Percentiles rank a stretch among this genome's conserved stretches.
phyloP scores from a whole-genome alignment of 192 early-diverging fungal species.

The Rhizoclosmatium sp. region DNA sequence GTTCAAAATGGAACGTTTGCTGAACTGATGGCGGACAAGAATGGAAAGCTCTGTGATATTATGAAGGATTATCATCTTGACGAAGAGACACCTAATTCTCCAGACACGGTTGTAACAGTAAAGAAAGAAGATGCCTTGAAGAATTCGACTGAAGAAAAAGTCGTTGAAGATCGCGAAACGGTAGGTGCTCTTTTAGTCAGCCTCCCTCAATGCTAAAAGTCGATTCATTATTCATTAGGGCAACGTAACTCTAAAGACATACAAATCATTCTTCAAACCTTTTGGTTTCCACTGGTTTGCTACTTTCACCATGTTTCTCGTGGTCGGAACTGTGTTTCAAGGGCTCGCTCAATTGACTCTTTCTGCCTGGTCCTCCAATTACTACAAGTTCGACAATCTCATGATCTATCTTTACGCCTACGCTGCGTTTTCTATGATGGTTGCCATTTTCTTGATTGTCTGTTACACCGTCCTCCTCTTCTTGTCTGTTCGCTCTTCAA shows the following conservation, averaged over 20 bases:
- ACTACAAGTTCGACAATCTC: neutral
- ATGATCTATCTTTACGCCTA: slow-evolving; percentile 8
- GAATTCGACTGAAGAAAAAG: neutral
- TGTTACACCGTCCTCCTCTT: neutral
- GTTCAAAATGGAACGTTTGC: slow-evolving; percentile 44
- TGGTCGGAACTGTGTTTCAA: neutral
- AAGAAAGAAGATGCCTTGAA: neutral
- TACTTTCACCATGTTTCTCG: neutral
- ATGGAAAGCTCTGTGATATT: slow-evolving; percentile 18
- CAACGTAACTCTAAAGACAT: neutral
- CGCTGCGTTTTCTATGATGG: neutral
- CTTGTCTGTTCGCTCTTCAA: slow-evolving; percentile 4
- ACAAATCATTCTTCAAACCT: neutral
- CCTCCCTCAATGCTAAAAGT: neutral
- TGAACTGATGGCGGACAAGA: slow-evolving; percentile 35
- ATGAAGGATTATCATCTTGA: slow-evolving; percentile 41
- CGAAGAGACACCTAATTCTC: slow-evolving; percentile 17
- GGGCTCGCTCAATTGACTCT: neutral
- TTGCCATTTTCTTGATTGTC: slow-evolving; percentile 18
- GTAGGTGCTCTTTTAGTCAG: neutral
- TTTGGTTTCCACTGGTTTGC: neutral
- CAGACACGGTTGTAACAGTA: neutral
- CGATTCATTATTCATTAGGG: neutral
- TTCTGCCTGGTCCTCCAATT: slow-evolving; percentile 3
- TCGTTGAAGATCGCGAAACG: slow-evolving; percentile 8